Evolutionary conservation across 345 rosid genomes (phyloP).

Genomic region (Murraya koenigii): DNA sequence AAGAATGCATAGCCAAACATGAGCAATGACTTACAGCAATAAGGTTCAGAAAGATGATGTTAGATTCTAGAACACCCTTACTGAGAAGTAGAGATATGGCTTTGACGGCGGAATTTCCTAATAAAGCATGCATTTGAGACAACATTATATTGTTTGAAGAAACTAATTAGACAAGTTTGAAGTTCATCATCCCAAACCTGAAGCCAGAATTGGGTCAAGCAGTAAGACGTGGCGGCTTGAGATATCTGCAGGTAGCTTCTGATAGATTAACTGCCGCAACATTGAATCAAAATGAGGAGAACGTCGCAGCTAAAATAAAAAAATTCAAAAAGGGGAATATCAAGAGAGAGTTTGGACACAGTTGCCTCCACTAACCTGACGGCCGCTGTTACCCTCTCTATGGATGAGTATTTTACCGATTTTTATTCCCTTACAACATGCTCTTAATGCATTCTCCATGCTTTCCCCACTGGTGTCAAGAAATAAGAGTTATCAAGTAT

Average conservation of each 20-base stretch:
- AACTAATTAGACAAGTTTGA: not conserved
- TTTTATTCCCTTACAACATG: slow-evolving; percentile 91
- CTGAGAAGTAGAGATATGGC: slow-evolving; percentile 72
- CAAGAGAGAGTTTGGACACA: not conserved
- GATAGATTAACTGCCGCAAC: slow-evolving; percentile 72
- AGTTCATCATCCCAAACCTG: slow-evolving; percentile 50
- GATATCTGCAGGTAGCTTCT: slow-evolving; percentile 87
- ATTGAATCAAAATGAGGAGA: not conserved
- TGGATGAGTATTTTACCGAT: slow-evolving; percentile 88
- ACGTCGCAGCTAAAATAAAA: not conserved
- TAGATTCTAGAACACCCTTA: slow-evolving; percentile 75
- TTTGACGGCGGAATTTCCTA: slow-evolving; percentile 81
- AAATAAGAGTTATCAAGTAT: not conserved
- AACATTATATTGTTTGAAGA: not conserved
- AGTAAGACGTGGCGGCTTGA: slow-evolving; percentile 76
- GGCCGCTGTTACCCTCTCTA: slow-evolving; percentile 66
- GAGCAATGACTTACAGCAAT: slow-evolving; percentile 63
- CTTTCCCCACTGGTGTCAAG: slow-evolving; percentile 72
- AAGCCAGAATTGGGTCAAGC: slow-evolving; percentile 91
- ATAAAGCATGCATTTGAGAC: slow-evolving; percentile 15
- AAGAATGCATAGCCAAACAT: not conserved
- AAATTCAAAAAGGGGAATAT: not conserved
- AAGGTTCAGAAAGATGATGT: slow-evolving; percentile 89
- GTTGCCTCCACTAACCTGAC: slow-evolving; percentile 53
- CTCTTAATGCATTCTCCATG: slow-evolving; percentile 95